These are phyloP conservation scores for Scedosporium dehoogii DNA, from an alignment of 2,329 filamentous ascomycete genomes.

Conservation along the genomic window DNA sequence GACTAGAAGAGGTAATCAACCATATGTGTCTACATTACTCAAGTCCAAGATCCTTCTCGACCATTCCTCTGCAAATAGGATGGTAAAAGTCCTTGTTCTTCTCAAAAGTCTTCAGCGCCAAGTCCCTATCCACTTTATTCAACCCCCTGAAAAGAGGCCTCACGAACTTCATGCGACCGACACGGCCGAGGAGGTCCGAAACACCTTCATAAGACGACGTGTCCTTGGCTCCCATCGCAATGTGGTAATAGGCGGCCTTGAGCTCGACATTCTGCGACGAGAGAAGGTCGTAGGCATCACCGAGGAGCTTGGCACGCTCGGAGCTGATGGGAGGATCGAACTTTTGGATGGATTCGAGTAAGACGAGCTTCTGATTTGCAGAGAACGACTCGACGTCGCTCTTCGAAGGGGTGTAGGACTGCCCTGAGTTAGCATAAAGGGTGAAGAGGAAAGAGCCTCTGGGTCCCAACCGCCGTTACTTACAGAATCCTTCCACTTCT, in stretches of 20 bases:
- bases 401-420: constrained; percentile 53
- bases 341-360: constrained; percentile 69
- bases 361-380: constrained; percentile 84
- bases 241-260: constrained; percentile 65
- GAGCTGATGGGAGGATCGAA: constrained; percentile 54
- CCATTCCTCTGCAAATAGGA: constrained; percentile 78
- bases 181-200: constrained; percentile 64
- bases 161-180: constrained; percentile 97
- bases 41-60: constrained; percentile 67
- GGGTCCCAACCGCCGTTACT: constrained; percentile 20
- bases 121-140: constrained; percentile 59
- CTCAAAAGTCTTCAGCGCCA: constrained; percentile 76
- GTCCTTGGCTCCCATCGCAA: constrained; percentile 69
- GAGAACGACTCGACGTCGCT: constrained; percentile 66
- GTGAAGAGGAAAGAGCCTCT: constrained; percentile 8
- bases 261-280: constrained; percentile 81
- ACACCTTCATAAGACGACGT: constrained; percentile 58
- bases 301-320: constrained; percentile 61
- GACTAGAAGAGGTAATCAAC: too few species aligned
- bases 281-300: constrained; percentile 61
- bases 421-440: not conserved
- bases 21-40: not conserved
- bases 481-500: constrained; percentile 64
- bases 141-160: constrained; percentile 72
- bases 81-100: constrained; percentile 91